These are phyloP conservation scores for Fusarium zealandicum DNA, from an alignment of 2,329 filamentous ascomycete genomes.

Conservation along the genomic window DNA sequence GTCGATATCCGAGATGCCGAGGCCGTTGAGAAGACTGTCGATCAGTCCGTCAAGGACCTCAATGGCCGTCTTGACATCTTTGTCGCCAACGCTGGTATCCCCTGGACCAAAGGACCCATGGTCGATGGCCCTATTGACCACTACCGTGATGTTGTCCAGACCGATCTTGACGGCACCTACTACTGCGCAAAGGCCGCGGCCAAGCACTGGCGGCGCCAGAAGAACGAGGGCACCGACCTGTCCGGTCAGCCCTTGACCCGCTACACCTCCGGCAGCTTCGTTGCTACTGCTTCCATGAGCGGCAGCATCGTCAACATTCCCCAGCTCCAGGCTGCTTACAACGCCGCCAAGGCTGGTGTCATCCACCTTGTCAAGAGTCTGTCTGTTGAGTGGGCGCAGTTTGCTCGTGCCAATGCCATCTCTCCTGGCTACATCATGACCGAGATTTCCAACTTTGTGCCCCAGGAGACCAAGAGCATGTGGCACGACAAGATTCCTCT, in stretches of 20 bases:
- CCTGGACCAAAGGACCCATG: slow-evolving; percentile 73
- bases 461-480: slow-evolving; percentile 38
- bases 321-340: slow-evolving; percentile 63
- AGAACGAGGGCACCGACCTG: slow-evolving; percentile 62
- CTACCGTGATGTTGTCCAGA: slow-evolving; percentile 71
- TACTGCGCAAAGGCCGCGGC: slow-evolving; percentile 75
- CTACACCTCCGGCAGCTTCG: slow-evolving; percentile 54
- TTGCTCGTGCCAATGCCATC: slow-evolving; percentile 64
- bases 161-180: slow-evolving; percentile 76
- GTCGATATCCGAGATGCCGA: slow-evolving; percentile 63
- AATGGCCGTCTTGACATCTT: slow-evolving; percentile 77
- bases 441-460: slow-evolving; percentile 40
- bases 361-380: slow-evolving; percentile 63
- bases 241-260: slow-evolving; percentile 29
- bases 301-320: slow-evolving; percentile 60
- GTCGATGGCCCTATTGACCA: slow-evolving; percentile 70
- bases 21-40: slow-evolving; percentile 56
- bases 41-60: slow-evolving; percentile 66
- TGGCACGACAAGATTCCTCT: slow-evolving; percentile 41
- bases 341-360: slow-evolving; percentile 62
- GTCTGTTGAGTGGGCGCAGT: slow-evolving; percentile 63
- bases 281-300: slow-evolving; percentile 61
- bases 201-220: slow-evolving; percentile 71
- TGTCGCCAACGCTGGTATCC: slow-evolving; percentile 77
- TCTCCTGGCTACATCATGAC: slow-evolving; percentile 47